phyloP scores from a whole-genome alignment of 148 eudicot species.

The Camellia granthamiana region DNA sequence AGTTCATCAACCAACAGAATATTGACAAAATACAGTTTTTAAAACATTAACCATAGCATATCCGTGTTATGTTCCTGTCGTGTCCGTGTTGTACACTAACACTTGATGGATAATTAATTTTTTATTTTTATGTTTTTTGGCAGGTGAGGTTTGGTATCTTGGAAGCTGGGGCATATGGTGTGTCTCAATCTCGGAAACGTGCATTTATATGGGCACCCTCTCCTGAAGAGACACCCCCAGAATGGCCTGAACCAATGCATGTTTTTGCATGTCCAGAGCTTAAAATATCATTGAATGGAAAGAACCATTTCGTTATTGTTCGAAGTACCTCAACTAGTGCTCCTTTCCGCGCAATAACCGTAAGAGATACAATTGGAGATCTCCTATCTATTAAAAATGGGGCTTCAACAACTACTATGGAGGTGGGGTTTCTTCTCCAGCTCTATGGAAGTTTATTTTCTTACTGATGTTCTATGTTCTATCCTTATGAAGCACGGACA shows the following conservation, averaged over 20 bases:
- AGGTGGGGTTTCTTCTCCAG: conserved; percentile 42
- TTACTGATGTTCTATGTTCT: neutral
- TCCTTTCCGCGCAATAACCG: conserved; percentile 89
- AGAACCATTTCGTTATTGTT: conserved; percentile 69
- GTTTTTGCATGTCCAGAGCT: conserved; percentile 89
- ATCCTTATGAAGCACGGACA: no score
- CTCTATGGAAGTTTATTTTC: neutral
- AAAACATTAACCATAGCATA: neutral
- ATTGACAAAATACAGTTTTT: neutral
- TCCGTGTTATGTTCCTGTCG: no score
- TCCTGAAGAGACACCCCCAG: conserved; percentile 84
- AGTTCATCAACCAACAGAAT: neutral
- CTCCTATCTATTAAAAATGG: conserved; percentile 85
- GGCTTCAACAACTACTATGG: conserved; percentile 56
- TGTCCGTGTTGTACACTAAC: no score
- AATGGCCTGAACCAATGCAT: conserved; percentile 99
- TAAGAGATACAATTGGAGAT: conserved; percentile 97
- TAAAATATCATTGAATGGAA: conserved; percentile 46
- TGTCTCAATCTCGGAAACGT: conserved; percentile 91
- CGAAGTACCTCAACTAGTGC: conserved; percentile 84
- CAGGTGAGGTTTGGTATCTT: conserved; percentile 97
- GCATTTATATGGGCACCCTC: conserved; percentile 99
- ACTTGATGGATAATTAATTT: neutral
- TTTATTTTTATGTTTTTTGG: neutral
- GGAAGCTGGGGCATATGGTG: conserved; percentile 96